Base-by-base conservation (phyloP, 2,329 filamentous ascomycete genomes). In the Geosmithia putterillii region DNA sequence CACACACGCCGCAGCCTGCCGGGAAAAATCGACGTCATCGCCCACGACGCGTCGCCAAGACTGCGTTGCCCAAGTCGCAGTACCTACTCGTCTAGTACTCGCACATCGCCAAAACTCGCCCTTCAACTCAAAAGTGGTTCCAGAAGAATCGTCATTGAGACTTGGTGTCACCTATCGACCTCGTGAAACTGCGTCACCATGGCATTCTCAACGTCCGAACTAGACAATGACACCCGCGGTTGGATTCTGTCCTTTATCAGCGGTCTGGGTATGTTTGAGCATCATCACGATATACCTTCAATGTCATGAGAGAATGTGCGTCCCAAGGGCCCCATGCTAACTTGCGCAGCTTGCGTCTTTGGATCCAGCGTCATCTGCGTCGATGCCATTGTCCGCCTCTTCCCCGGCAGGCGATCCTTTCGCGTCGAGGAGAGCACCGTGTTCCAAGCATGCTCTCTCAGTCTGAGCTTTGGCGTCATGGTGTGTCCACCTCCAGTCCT, bases 401-500 rank as follows among this genome's bases (percentile, higher is more conserved):
- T 95, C 41, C 84, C 86, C 3, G 76, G 82, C 42, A 79, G 83
- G 62, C 77, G 72, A 53, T 72, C 81, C 57, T 98, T 96, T 60
- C 77, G 79, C 52, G 94, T 98, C 51, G 79, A 94, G 57, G 84
- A 94, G 48, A 95, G 86, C 64, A 90, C 86, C 66, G 71, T 71
- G 19, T 98, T 98, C 58, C 71, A 95, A 4, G 89, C 89, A 1
- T 79, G 81, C 19, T 95, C 90, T 0, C 65, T 96, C 47, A 95
- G 89, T 62, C 65, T 98, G 50, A 95, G 88, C 59, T 95, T 95
- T 52, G 90, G 92, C 38, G 89, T 96, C 39, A 94, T 98, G 88
- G 89, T 95, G 62, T 50, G 76, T 57, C 22, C 23, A 20, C 44
- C 25, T 14, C 39, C 3, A 7, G 28, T n/a, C 28, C 7, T 37